These are phyloP conservation scores for Sporothrix globosa DNA, from an alignment of 2,329 filamentous ascomycete genomes.

Conservation along the genomic window DNA sequence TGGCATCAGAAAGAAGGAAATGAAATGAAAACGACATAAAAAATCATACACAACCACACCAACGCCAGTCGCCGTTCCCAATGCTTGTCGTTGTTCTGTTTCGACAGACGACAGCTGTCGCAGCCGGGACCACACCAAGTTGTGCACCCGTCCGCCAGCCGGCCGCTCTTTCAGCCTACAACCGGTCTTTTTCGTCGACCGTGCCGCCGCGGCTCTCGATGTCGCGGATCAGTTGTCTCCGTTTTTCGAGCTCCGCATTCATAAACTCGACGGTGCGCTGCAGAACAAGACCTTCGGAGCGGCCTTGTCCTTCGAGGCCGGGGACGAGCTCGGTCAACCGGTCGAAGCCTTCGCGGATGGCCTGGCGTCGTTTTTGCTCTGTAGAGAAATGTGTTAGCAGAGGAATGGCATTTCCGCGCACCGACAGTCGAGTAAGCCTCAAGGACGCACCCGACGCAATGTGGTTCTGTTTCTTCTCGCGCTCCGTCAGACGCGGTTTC, in stretches of 20 bases:
- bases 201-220: conserved; percentile 61
- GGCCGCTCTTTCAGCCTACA: conserved; percentile 29
- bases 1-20: too few relatives aligned
- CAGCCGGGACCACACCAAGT: background rate
- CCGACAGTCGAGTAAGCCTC: too few relatives aligned
- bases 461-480: conserved; percentile 48
- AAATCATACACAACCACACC: background rate
- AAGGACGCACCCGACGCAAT: conserved; percentile 42
- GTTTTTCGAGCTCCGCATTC: conserved; percentile 60
- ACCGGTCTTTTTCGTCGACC: conserved; percentile 48
- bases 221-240: conserved; percentile 60
- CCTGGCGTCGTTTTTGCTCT: conserved; percentile 50
- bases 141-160: background rate
- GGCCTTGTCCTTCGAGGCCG: conserved; percentile 77
- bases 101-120: background rate
- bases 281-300: conserved; percentile 84
- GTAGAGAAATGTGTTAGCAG: background rate
- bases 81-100: background rate
- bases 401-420: background rate
- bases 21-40: background rate
- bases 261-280: conserved; percentile 70
- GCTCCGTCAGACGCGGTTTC: conserved; percentile 44
- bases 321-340: conserved; percentile 78
- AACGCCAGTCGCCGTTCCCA: background rate
- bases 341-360: conserved; percentile 83